Evolutionary conservation across 2,329 filamentous ascomycete genomes (phyloP).

Genomic region (Fusarium irregulare): DNA sequence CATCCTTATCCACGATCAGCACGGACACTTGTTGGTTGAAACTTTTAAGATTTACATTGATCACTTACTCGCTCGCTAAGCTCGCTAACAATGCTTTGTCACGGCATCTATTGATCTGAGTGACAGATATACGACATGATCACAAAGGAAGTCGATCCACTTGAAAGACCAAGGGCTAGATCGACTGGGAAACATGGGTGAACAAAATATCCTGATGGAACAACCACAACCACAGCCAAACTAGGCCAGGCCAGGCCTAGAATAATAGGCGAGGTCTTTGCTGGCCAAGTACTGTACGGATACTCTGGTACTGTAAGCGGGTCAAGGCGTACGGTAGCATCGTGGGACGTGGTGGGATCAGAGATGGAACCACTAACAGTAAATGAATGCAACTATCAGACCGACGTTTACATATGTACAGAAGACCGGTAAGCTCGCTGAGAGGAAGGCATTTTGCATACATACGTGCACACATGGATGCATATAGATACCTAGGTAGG

Average conservation of each 20-base stretch:
- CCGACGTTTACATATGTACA: conserved; percentile 9
- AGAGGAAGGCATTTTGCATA: not conserved
- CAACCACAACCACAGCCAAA: not conserved
- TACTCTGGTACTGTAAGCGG: conserved; percentile 1
- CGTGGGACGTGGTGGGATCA: conserved; percentile 34
- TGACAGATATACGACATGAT: not conserved
- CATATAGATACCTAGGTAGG: not conserved
- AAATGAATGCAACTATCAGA: conserved; percentile 23
- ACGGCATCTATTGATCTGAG: conserved; percentile 5
- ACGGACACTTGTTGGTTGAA: not conserved
- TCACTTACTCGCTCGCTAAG: not conserved
- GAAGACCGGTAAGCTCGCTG: not conserved
- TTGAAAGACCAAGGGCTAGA: not conserved
- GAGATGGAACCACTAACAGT: conserved; percentile 23
- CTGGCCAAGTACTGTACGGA: not conserved
- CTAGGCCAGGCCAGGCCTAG: not conserved
- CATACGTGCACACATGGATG: not conserved
- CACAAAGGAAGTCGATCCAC: not conserved
- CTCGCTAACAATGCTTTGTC: not conserved
- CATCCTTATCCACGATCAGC: not conserved
- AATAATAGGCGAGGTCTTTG: conserved; percentile 9
- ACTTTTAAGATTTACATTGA: not conserved
- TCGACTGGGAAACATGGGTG: not conserved
- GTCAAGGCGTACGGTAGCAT: conserved; percentile 27
- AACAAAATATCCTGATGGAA: not conserved